Percentiles rank a stretch among this genome's conserved stretches.
Conservation (phyloP, 805 yeast genomes). For the Candida arabinofermentans region DNA sequence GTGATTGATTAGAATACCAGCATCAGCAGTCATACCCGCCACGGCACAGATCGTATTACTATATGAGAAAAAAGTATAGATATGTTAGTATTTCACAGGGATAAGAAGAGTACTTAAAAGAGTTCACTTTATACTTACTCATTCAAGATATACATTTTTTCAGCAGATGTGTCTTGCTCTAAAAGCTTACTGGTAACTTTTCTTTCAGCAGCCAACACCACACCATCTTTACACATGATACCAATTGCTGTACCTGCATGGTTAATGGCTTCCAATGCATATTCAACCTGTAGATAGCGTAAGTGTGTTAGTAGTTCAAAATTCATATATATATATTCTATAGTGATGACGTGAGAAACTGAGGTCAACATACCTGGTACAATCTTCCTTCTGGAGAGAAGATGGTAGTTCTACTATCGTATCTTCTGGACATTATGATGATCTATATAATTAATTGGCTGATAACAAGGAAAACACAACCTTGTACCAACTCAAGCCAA, state of each 20-base stretch:
- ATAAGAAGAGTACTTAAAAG: too few relatives aligned
- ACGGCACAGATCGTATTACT: slow-evolving; percentile 69
- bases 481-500: too few relatives aligned
- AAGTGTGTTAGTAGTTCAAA: neutral
- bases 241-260: slow-evolving; percentile 85
- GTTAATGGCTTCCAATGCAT: slow-evolving; percentile 76
- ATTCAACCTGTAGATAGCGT: slow-evolving; percentile 57
- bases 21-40: slow-evolving; percentile 98
- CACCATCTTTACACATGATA: slow-evolving; percentile 74
- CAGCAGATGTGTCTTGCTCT: slow-evolving; percentile 92
- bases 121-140: slow-evolving; percentile 33
- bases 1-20: slow-evolving; percentile 80
- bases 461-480: neutral
- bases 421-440: slow-evolving; percentile 85
- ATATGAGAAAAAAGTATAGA: neutral
- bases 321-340: too few relatives aligned
- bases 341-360: too few relatives aligned
- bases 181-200: slow-evolving; percentile 89
- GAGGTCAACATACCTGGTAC: slow-evolving; percentile 63
- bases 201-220: slow-evolving; percentile 94
- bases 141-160: slow-evolving; percentile 82
- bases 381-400: slow-evolving; percentile 98
- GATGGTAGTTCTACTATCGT: slow-evolving; percentile 98
- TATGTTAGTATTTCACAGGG: too few relatives aligned
- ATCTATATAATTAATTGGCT: too few relatives aligned